A percentile compares a stretch with the other conserved stretches of the same genome.
These are phyloP conservation scores for Pulveroboletus sp. DNA, from an alignment of 768 basidiomycete species.

Conservation along the genomic window DNA sequence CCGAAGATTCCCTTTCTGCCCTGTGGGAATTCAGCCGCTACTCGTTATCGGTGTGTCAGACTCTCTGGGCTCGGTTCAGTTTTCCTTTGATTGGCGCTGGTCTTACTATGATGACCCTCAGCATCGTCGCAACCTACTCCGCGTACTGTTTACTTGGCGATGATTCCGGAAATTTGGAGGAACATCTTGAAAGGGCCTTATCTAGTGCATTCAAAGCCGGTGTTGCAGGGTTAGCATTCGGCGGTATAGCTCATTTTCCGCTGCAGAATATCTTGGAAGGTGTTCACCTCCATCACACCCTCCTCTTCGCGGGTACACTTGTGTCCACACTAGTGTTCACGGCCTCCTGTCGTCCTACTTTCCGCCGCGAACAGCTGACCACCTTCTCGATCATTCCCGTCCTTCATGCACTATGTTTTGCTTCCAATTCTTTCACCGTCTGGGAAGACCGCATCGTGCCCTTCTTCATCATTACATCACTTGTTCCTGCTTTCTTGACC, in stretches of 20 bases:
- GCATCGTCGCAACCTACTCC: conserved; percentile 50
- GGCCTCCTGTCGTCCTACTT: conserved; percentile 35
- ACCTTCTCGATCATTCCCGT: conserved; percentile 46
- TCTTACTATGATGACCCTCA: conserved; percentile 52
- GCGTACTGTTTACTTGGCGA: conserved; percentile 48
- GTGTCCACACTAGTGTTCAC: conserved; percentile 44
- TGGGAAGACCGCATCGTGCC: conserved; percentile 89
- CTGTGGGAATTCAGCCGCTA: conserved; percentile 30
- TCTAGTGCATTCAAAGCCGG: conserved; percentile 31
- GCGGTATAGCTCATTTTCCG: conserved; percentile 32
- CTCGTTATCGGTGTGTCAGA: conserved; percentile 57
- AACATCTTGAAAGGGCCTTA: conserved; percentile 36
- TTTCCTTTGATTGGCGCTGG: conserved; percentile 72
- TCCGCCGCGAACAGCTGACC: conserved; percentile 26
- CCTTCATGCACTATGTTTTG: conserved; percentile 72
- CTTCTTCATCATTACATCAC: conserved; percentile 65
- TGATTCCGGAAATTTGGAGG: conserved; percentile 36
- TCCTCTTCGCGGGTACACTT: conserved; percentile 46
- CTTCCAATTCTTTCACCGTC: conserved; percentile 95
- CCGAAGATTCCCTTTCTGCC: conserved; percentile 8
- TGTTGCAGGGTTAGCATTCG: conserved; percentile 33
- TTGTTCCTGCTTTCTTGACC: conserved; percentile 54
- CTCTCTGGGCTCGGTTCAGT: conserved; percentile 95
- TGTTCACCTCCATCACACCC: conserved; percentile 46
- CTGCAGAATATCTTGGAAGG: conserved; percentile 38